A percentile compares a stretch with the other conserved stretches of the same genome.
Conservation (phyloP, 1,284 basidiomycete genomes). For the Puccinia novopanici region DNA sequence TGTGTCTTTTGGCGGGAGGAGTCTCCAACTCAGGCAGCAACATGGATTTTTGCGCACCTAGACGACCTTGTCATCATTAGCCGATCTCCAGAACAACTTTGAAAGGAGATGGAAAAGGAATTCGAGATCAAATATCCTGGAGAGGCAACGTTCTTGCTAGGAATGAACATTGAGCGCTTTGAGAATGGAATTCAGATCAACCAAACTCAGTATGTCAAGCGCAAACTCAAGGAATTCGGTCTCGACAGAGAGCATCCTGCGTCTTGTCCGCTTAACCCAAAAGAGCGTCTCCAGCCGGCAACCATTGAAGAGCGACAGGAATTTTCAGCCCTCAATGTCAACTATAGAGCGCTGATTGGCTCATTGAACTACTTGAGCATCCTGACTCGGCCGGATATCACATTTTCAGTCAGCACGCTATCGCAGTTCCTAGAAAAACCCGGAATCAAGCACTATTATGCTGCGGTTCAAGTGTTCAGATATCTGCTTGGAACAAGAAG, state of each 20-base stretch:
- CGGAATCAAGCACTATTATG: neutral
- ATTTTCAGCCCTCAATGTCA: neutral
- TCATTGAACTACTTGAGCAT: neutral
- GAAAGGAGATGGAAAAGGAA: neutral
- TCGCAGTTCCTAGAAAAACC: neutral
- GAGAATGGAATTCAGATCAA: neutral
- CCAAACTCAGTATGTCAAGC: neutral
- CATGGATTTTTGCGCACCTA: neutral
- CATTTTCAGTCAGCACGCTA: neutral
- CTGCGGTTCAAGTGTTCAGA: neutral
- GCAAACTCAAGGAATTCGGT: neutral
- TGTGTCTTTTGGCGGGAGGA: neutral
- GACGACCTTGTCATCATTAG: neutral
- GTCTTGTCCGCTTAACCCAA: neutral
- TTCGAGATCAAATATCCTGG: constrained; percentile 7
- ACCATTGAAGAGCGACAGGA: neutral
- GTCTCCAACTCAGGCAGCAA: no score
- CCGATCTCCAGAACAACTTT: neutral
- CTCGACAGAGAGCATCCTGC: neutral
- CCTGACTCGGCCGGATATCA: neutral
- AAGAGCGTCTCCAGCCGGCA: neutral
- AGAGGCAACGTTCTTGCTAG: neutral
- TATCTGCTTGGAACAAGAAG: neutral
- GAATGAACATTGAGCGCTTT: neutral
- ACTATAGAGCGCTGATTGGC: neutral